Evolutionary conservation across 495 filamentous ascomycete genomes (phyloP), one percentile per base, ranked within the genome.

Genomic region (Aspergillus biplanus): DNA sequence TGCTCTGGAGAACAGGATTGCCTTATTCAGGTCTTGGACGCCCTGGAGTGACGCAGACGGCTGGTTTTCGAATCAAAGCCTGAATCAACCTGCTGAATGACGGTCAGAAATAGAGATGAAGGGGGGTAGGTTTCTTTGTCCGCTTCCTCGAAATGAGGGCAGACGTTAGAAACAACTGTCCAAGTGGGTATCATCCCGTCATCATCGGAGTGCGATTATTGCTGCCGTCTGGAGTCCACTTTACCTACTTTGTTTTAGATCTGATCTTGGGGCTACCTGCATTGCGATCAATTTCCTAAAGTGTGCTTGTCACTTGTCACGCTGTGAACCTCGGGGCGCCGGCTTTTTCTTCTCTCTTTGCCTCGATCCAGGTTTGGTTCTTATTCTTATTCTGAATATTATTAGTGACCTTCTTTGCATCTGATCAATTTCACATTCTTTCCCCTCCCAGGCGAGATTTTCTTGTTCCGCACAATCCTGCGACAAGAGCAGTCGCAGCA

Each of bases 221-320:
- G 18, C 44, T 33, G 7, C 47, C 33, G 39, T 46, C 49, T 44
- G 58, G 42, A 53, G 58, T 50, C 33, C 37, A 18, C 52, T 61
- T 61, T 48, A 50, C 55, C 37, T 21, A 44, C 52, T 50, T 56
- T 4, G 59, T 56, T 11, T 62, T 56, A 56, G 59, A 56, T 48
- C 59, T 21, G 52, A 62, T 62, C 59, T 56, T 52, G 37, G 52
- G 39, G n/a, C 13, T 34, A 5, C 27, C 27, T 33, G 27, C 32
- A 34, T 33, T 56, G 39, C 42, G 52, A 62, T 62, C 53, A 44
- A 35, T 56, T 62, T 50, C 59, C 42, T 39, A n/a, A 39, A 49
- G 35, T 47, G 59, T 62, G 59, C 31, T 37, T 48, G 52, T 33
- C 12, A 37, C 18, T 47, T 50, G 35, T 46, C 21, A 27, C 21